These are phyloP conservation scores for Candida tunisiensis DNA, from an alignment of 1,139 yeast genomes.

Conservation along the genomic window DNA sequence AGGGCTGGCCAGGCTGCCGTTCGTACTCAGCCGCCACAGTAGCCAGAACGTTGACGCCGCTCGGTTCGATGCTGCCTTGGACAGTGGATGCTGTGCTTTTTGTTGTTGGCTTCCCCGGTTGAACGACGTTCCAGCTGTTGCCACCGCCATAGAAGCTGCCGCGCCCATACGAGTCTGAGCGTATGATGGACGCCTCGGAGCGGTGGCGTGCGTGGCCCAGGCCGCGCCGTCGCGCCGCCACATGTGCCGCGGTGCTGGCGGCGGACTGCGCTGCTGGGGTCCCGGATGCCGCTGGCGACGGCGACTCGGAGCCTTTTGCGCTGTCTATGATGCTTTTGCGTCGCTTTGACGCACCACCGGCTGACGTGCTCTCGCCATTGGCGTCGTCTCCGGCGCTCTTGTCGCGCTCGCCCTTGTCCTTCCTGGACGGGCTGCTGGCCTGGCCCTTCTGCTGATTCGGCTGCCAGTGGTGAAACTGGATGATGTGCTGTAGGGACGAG, in stretches of 20 bases:
- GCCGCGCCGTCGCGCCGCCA: too few species aligned
- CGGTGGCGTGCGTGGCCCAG: conserved; percentile 16
- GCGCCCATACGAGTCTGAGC: conserved; percentile 3
- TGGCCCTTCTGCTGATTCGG: conserved; percentile 3
- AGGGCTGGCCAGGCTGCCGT: background rate
- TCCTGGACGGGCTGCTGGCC: conserved; percentile 1
- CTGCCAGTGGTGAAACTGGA: conserved; percentile 35
- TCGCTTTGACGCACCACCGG: conserved; percentile 7
- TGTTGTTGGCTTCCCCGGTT: background rate
- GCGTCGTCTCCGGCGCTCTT: conserved; percentile 4
- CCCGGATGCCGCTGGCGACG: conserved; percentile 6
- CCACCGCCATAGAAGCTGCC: background rate
- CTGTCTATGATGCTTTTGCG: conserved; percentile 1
- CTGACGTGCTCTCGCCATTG: conserved; percentile 6
- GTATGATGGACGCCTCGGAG: conserved; percentile 12
- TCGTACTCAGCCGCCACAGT: background rate
- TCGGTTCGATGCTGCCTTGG: background rate
- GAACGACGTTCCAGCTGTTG: background rate
- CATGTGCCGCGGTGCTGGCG: conserved; percentile 3
- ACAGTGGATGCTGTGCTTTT: background rate
- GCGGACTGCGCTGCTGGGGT: conserved; percentile 6
- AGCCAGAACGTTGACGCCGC: conserved; percentile 1
- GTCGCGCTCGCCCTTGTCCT: conserved; percentile 1
- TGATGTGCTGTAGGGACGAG: conserved; percentile 10
- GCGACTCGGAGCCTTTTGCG: conserved; percentile 4